Evolutionary conservation across 2,329 filamentous ascomycete species (phyloP), one percentile per base, ranked within the genome.

Genomic region (Fusarium citri): DNA sequence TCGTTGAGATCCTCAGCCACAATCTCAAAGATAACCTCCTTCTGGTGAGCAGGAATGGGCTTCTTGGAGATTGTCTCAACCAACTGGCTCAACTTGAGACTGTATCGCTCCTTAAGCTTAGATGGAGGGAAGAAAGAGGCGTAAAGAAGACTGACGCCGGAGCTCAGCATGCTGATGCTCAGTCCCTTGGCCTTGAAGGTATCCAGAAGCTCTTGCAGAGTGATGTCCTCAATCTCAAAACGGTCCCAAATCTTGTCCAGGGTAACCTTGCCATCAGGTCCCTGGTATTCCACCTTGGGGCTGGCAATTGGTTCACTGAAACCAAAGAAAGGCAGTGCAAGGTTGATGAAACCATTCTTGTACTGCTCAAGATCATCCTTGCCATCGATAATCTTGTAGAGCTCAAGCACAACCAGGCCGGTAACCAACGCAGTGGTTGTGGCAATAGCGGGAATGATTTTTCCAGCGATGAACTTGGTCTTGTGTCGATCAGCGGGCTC

Each of bases 401-500:
- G 84, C 84, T 99, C 96, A 47, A 99, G 84, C 18, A 97, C 88
- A 55, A 99, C 94, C 47, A 99, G 86, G 62, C 96, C 96, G 5
- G 96, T 99, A 15, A 98, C 95, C 61, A 99, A 85, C 5, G 96
- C 95, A 5, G 96, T 99, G 0, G 96, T 98, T 5, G 96, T 99
- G 46, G 96, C 96, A 80, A 99, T 99, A 47, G 96, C 96, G 23
- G 96, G 96, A 72, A 99, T 99, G 74, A 99, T 99, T 88, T 99
- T 99, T 80, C 96, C 96, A 31, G 96, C 97, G 78, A 99, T 99
- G 82, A 99, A 98, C 85, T 99, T 99, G 67, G 95, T 99, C 90
- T 96, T 97, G 87, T 98, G 96, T 67, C 94, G 89, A 78, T 99
- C 95, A 1, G 96, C 94, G 69, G 90, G 88, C 76, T 93, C 89